Evolutionary conservation across 768 basidiomycete species (phyloP).

Genomic region (Vararia minispora): DNA sequence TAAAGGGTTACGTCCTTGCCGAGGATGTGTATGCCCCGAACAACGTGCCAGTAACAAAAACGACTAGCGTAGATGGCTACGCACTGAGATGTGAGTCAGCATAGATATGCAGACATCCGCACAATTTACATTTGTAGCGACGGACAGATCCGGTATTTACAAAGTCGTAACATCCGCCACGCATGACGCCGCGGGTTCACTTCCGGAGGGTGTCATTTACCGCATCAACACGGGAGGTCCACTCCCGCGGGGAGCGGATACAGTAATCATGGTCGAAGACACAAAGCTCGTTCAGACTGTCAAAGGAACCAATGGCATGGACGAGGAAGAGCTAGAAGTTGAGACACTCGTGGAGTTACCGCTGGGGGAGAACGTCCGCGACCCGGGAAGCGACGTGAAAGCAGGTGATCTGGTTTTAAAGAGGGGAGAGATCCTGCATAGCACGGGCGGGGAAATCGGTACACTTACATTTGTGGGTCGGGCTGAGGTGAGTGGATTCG

Average conservation of each 20-base stretch:
- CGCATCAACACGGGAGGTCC: conserved; percentile 85
- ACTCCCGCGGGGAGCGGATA: conserved; percentile 60
- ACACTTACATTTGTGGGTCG: conserved; percentile 72
- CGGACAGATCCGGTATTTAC: conserved; percentile 54
- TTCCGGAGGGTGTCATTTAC: conserved; percentile 43
- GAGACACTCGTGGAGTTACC: conserved; percentile 53
- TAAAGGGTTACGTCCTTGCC: conserved; percentile 66
- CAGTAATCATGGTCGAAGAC: conserved; percentile 91
- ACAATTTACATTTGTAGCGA: conserved; percentile 30
- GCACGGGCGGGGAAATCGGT: conserved; percentile 74
- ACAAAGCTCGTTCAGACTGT: conserved; percentile 57
- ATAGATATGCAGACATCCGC: too few species aligned
- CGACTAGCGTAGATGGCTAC: conserved; percentile 86
- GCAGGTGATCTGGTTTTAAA: conserved; percentile 57
- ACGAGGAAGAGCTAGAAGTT: conserved; percentile 62
- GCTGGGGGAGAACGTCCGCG: conserved; percentile 59
- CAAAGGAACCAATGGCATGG: conserved; percentile 25
- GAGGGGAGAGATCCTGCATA: conserved; percentile 47
- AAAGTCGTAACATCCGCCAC: conserved; percentile 50
- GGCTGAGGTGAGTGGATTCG: conserved; percentile 37
- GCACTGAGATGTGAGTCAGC: conserved; percentile 57
- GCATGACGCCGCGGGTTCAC: conserved; percentile 19
- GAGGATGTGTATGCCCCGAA: conserved; percentile 60
- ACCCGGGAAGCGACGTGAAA: conserved; percentile 62
- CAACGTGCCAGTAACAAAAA: conserved; percentile 50